Conservation (phyloP, 2,329 filamentous ascomycete species). For the Botryotinia globosa region DNA sequence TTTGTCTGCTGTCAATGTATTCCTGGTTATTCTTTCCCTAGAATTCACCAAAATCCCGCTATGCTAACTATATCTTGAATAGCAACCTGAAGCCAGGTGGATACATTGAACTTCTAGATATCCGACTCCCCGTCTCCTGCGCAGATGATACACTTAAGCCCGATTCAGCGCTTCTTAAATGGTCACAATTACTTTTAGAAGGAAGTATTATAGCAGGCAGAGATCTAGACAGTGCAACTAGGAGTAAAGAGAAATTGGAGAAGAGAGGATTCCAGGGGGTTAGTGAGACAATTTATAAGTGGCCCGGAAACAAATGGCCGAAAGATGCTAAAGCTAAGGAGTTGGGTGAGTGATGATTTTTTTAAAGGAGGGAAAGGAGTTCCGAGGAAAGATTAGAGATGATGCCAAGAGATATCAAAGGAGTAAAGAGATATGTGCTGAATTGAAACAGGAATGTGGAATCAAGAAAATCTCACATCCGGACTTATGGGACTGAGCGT, state of each 20-base stretch:
- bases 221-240: not conserved
- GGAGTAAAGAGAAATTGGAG: conserved; percentile 24
- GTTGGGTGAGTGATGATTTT: conserved; percentile 44
- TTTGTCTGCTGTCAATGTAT: no score
- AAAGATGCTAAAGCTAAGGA: conserved; percentile 43
- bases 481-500: conserved; percentile 27
- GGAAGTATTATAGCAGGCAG: not conserved
- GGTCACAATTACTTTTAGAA: conserved; percentile 13
- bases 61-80: not conserved
- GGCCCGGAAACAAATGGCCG: conserved; percentile 15
- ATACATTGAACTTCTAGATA: conserved; percentile 13
- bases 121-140: not conserved
- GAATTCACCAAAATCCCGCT: no score
- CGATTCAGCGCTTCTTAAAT: not conserved
- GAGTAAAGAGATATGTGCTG: not conserved
- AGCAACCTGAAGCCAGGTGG: conserved; percentile 16
- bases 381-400: not conserved
- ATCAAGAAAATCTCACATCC: not conserved
- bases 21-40: no score
- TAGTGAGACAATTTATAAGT: conserved; percentile 30
- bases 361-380: not conserved
- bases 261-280: conserved; percentile 38
- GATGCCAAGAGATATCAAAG: no score
- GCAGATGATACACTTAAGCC: conserved; percentile 3
- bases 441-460: conserved; percentile 11